Evolutionary conservation across 495 filamentous ascomycete species (phyloP), one percentile per base, ranked within the genome.

Genomic region (Penicillium silybi): DNA sequence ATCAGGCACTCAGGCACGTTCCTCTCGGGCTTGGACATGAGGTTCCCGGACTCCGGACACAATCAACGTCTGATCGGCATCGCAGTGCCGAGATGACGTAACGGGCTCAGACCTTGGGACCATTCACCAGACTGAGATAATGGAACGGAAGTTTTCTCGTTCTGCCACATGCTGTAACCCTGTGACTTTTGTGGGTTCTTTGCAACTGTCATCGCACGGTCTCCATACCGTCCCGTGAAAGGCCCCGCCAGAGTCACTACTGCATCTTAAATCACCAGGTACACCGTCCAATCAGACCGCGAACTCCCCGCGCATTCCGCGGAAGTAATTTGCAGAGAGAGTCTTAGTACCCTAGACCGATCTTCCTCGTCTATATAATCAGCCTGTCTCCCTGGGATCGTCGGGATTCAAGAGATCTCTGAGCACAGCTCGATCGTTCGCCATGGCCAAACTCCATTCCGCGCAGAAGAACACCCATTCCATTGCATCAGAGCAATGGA

Each of bases 401-500:
- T 32, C 29, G 29, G 11, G 3, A 1, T 32, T 32, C 29, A 32
- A 13, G 29, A 4, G 1, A 32, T 32, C 22, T 23, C 22, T 19
- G 17, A 23, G 29, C 22, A 13, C 10, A 3, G 11, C 29, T 10
- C 29, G 9, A 15, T 29, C n/a, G 8, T 26, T 44, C 60, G 57
- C 23, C 35, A 72, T 74, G 68, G 53, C 69, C 25, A 55, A 60
- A 42, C 49, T 56, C 19, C 64, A 51, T 9, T 59, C 60, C 4
- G 54, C 57, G 1, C 64, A 40, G 43, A 67, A 69, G 38, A 53
- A 51, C 19, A 20, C 53, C 6, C 57, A 50, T 2, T 71, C 71
- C 17, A 44, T 67, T 46, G 43, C 48, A 23, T 70, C 69, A 27
- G 55, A 51, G 23, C 61, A 68, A 38, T 71, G 68, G 69, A 66